These are phyloP conservation scores for Chrysanthemum lavandulifolium DNA, from an alignment of 129 eudicot genomes.

Conservation along the genomic window DNA sequence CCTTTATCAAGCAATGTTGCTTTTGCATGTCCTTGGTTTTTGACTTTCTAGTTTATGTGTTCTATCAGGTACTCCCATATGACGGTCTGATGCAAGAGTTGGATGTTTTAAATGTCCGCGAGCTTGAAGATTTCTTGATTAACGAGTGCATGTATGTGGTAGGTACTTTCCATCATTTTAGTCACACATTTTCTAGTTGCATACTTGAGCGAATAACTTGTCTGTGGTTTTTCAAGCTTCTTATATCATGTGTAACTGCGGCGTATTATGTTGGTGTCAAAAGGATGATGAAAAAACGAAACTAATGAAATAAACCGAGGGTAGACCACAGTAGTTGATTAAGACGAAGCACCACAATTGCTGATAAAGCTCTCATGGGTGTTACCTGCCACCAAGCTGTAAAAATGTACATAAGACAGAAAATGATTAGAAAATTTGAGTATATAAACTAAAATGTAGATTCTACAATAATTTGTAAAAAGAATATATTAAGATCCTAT, in stretches of 20 bases:
- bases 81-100: constrained; percentile 76
- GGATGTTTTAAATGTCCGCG: constrained; percentile 88
- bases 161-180: constrained; percentile 34
- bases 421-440: no score
- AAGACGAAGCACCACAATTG: no score
- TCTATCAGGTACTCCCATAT: constrained; percentile 70
- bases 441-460: no score
- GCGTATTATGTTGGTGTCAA: no score
- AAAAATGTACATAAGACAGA: no score
- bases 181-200: neutral
- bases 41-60: constrained; percentile 17
- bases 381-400: no score
- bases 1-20: constrained; percentile 7
- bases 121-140: constrained; percentile 89
- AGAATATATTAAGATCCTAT: no score
- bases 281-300: no score
- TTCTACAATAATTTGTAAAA: no score
- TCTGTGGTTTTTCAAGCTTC: neutral
- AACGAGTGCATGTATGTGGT: constrained; percentile 99
- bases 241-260: neutral
- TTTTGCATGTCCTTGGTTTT: neutral
- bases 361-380: no score
- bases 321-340: no score
- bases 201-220: constrained; percentile 3
- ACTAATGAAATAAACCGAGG: no score